These are phyloP conservation scores for Magnaporthiopsis rhizophila DNA, from an alignment of 2,329 filamentous ascomycete species.

Conservation along the genomic window DNA sequence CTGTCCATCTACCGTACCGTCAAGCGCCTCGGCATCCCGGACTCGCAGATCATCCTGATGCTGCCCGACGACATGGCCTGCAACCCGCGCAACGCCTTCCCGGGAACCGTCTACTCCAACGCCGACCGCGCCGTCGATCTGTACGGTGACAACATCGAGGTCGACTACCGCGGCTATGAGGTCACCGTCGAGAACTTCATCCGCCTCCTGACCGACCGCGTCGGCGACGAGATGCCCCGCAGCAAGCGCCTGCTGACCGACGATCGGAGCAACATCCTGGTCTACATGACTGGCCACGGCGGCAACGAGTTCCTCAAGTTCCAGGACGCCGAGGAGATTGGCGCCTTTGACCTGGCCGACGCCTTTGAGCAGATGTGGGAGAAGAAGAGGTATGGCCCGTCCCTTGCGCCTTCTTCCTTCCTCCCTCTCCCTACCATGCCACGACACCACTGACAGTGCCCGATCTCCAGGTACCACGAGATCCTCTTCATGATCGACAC, in stretches of 20 bases:
- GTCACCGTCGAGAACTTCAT: constrained; percentile 99
- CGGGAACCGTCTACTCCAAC: constrained; percentile 97
- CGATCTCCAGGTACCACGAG: constrained; percentile 70
- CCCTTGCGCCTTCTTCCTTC: not conserved
- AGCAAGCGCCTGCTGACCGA: constrained; percentile 93
- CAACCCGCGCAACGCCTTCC: constrained; percentile 96
- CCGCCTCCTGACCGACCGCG: constrained; percentile 83
- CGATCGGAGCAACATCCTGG: constrained; percentile 90
- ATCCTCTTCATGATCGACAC: constrained; percentile 99
- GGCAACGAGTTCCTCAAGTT: constrained; percentile 98
- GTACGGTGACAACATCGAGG: constrained; percentile 98
- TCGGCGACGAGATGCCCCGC: constrained; percentile 87
- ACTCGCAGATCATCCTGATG: constrained; percentile 99
- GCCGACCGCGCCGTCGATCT: constrained; percentile 91
- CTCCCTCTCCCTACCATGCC: not conserved
- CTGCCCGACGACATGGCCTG: constrained; percentile 99
- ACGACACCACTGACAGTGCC: not conserved
- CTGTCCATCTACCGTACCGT: constrained; percentile 96
- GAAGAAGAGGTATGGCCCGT: constrained; percentile 68
- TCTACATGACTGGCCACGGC: constrained; percentile 98
- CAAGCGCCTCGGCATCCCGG: constrained; percentile 93
- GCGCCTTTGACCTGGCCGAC: constrained; percentile 89
- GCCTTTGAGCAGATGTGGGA: constrained; percentile 99
- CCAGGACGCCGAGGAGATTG: constrained; percentile 96
- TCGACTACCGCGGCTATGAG: constrained; percentile 96